phyloP scores from a whole-genome alignment of 257 asterid species.

The Solanum neorickii region DNA sequence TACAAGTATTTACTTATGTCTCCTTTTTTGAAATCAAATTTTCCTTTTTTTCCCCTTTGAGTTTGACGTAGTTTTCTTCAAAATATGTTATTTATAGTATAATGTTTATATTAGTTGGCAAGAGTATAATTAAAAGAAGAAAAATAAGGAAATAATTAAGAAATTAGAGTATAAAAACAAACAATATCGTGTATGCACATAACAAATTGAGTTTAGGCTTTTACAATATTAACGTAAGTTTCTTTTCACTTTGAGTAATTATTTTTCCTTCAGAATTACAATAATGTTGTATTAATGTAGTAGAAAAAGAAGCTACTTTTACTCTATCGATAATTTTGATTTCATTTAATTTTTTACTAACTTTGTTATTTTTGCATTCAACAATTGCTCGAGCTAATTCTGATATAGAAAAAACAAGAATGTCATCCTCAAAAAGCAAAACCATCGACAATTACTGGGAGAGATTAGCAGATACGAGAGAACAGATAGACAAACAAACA shows the following conservation, averaged over 20 bases:
- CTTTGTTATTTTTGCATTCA: neutral
- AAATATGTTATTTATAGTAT: neutral
- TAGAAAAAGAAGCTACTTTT: neutral
- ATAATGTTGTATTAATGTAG: neutral
- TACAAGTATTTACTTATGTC: too few relatives aligned
- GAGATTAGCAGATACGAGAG: neutral
- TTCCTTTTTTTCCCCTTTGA: neutral
- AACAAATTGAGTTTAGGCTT: neutral
- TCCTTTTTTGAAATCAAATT: neutral
- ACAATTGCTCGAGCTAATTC: neutral
- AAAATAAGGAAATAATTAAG: neutral
- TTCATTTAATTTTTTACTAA: neutral
- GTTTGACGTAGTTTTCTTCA: neutral
- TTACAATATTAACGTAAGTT: neutral
- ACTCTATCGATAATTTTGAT: neutral
- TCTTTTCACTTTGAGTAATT: neutral
- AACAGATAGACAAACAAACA: neutral
- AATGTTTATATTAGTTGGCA: neutral
- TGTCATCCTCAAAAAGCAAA: neutral
- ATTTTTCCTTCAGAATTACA: neutral
- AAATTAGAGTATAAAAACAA: neutral
- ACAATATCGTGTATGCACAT: neutral
- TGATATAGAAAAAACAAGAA: neutral
- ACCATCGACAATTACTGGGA: neutral
- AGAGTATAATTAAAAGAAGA: neutral